These are phyloP conservation scores for Blastobotrys petasosporus DNA, from an alignment of 1,139 yeast genomes.

Conservation along the genomic window DNA sequence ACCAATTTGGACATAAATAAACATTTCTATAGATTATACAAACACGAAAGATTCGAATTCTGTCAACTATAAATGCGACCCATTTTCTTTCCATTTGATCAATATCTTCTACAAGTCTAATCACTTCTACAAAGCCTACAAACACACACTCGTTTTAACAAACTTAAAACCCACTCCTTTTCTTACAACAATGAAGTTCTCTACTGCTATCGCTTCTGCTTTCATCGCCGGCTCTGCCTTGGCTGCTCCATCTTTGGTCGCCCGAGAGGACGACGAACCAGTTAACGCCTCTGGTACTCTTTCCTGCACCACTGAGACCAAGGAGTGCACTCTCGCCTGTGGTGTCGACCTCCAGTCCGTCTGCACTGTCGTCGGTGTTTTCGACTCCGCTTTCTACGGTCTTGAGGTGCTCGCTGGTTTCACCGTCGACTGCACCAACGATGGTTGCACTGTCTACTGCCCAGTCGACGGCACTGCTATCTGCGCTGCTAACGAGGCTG, in stretches of 20 bases:
- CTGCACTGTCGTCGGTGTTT: constrained; percentile 14
- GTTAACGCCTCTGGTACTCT: constrained; percentile 9
- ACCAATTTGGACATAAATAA: neutral
- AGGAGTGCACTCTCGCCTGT: constrained; percentile 14
- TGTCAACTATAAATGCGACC: constrained; percentile 1
- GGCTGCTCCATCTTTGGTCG: constrained; percentile 8
- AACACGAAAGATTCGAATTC: neutral
- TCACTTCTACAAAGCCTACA: constrained; percentile 1
- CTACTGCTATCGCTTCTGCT: constrained; percentile 3
- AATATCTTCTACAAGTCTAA: neutral
- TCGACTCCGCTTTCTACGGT: constrained; percentile 16
- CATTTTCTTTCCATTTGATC: neutral
- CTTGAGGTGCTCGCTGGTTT: constrained; percentile 16
- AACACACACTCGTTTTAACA: neutral
- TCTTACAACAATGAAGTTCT: constrained; percentile 7
- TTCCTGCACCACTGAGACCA: constrained; percentile 13
- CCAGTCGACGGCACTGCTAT: constrained; percentile 14
- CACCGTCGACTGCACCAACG: constrained; percentile 11
- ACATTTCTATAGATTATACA: no score
- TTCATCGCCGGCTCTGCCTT: constrained; percentile 7
- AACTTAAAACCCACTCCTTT: neutral
- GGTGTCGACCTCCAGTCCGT: constrained; percentile 11
- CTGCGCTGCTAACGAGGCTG: constrained; percentile 15
- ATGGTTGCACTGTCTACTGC: constrained; percentile 16
- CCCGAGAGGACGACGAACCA: neutral